Evolutionary conservation across 2,329 filamentous ascomycete species (phyloP).

Genomic region (Endoconidiophora laricicola): DNA sequence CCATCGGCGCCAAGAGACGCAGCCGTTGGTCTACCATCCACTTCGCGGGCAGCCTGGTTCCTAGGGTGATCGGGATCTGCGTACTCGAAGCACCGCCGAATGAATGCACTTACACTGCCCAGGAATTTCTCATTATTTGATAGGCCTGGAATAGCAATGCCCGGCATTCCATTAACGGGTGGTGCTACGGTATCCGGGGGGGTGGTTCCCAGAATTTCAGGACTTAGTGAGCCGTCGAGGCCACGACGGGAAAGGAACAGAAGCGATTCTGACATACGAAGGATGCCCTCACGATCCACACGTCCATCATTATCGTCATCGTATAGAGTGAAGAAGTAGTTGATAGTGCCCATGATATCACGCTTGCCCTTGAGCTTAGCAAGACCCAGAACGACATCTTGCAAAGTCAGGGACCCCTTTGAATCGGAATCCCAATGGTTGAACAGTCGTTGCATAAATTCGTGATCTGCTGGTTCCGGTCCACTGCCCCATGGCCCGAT

Average conservation of each 20-base stretch:
- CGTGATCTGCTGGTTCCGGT: conserved; percentile 69
- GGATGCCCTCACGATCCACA: conserved; percentile 86
- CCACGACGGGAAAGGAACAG: conserved; percentile 84
- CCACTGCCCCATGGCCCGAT: conserved; percentile 38
- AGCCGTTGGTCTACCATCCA: not conserved
- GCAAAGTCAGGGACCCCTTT: conserved; percentile 62
- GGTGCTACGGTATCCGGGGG: conserved; percentile 19
- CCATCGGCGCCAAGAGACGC: conserved; percentile 4
- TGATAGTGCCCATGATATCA: conserved; percentile 96
- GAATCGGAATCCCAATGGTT: conserved; percentile 72
- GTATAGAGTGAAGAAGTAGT: conserved; percentile 94
- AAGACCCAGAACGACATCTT: conserved; percentile 82
- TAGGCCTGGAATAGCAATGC: conserved; percentile 30
- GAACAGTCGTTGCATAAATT: conserved; percentile 82
- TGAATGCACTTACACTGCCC: conserved; percentile 87
- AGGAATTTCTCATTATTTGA: conserved; percentile 76
- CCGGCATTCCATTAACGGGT: conserved; percentile 13
- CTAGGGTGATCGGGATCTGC: conserved; percentile 76
- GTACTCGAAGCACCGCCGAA: conserved; percentile 92
- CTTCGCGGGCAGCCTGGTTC: conserved; percentile 29
- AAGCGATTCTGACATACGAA: conserved; percentile 84
- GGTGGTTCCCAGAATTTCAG: conserved; percentile 29
- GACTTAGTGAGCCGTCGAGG: conserved; percentile 55
- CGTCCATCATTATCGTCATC: conserved; percentile 83
- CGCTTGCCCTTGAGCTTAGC: conserved; percentile 82